These are phyloP conservation scores for Ganoderma multipileum DNA, from an alignment of 1,284 basidiomycete species.

Conservation along the genomic window DNA sequence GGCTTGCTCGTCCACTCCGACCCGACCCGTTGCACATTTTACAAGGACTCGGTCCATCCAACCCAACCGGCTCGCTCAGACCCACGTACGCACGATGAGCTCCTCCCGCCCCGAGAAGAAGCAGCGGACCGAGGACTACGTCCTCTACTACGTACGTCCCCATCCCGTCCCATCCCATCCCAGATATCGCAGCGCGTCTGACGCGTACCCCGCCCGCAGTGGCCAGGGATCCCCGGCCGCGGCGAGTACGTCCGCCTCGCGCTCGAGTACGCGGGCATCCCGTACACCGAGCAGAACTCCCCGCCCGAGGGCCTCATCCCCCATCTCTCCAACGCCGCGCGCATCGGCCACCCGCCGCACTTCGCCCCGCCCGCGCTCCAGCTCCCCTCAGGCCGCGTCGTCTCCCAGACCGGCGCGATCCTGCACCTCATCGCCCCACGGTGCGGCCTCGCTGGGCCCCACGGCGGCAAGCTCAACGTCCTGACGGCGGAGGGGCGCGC, in stretches of 20 bases:
- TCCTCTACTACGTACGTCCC: constrained; percentile 41
- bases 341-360: constrained; percentile 39
- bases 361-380: constrained; percentile 48
- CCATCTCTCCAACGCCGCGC: constrained; percentile 28
- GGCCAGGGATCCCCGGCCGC: constrained; percentile 50
- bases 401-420: constrained; percentile 51
- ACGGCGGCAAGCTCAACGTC: constrained; percentile 28
- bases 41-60: background rate
- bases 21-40: background rate
- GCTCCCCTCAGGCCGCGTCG: constrained; percentile 39
- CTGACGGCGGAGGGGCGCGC: constrained; percentile 31
- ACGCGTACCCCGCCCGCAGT: constrained; percentile 28
- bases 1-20: background rate
- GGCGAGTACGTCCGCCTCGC: constrained; percentile 55
- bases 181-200: background rate
- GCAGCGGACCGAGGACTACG: constrained; percentile 39
- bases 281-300: constrained; percentile 45
- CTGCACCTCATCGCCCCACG: constrained; percentile 50
- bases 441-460: constrained; percentile 44
- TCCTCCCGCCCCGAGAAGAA: constrained; percentile 35
- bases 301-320: constrained; percentile 28
- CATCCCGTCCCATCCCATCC: background rate
- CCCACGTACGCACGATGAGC: constrained; percentile 20
- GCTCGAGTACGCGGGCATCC: constrained; percentile 48
- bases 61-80: background rate